Evolutionary conservation across 2,329 filamentous ascomycete genomes (phyloP).

Genomic region (Colletotrichum sp.): DNA sequence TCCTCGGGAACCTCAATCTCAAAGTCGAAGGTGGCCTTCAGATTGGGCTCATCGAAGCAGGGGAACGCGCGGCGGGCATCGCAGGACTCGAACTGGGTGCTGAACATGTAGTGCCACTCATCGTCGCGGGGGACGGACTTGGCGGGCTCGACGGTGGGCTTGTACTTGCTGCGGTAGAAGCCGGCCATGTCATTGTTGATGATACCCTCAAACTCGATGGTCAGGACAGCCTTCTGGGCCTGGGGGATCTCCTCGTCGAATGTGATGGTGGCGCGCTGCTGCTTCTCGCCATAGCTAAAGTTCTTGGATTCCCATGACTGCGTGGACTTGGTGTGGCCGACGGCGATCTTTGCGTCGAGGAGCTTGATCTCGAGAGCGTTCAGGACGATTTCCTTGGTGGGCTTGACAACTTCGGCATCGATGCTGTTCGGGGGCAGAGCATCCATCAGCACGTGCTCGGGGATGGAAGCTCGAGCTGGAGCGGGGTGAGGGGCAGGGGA

Average conservation of each 20-base stretch:
- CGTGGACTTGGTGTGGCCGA: slow-evolving; percentile 61
- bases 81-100: slow-evolving; percentile 96
- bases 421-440: slow-evolving; percentile 56
- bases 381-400: slow-evolving; percentile 78
- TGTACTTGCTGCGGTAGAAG: slow-evolving; percentile 95
- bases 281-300: slow-evolving; percentile 81
- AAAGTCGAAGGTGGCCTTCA: slow-evolving; percentile 96
- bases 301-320: slow-evolving; percentile 64
- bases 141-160: slow-evolving; percentile 73
- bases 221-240: slow-evolving; percentile 68
- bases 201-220: slow-evolving; percentile 77
- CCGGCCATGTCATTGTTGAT: slow-evolving; percentile 93
- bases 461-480: neutral
- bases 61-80: slow-evolving; percentile 95
- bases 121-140: slow-evolving; percentile 78
- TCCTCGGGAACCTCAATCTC: slow-evolving; percentile 89
- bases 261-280: slow-evolving; percentile 79
- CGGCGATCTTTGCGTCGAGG: slow-evolving; percentile 63
- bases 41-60: slow-evolving; percentile 96
- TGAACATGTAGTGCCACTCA: slow-evolving; percentile 77
- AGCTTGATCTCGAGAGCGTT: slow-evolving; percentile 88
- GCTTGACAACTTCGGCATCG: slow-evolving; percentile 71
- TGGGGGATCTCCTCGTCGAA: slow-evolving; percentile 75
- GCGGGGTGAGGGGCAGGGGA: slow-evolving; percentile 13
- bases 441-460: neutral